Conservation (phyloP, 345 rosid species). For the Bretschneidera sinensis region DNA sequence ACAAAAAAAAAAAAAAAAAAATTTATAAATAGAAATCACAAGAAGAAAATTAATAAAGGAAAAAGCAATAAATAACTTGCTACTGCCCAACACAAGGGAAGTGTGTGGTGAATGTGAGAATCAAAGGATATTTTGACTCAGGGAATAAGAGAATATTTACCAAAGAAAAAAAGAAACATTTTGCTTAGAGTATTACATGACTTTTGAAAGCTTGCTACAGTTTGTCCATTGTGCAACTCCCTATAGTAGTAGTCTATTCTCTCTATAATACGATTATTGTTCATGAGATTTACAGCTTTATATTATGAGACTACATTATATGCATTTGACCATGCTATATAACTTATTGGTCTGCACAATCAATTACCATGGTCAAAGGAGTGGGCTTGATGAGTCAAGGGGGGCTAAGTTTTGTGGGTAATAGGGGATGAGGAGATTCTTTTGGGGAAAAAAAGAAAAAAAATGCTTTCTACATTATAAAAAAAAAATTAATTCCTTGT, state of each 20-base stretch:
- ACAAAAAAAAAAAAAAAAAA: neutral
- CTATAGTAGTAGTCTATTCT: slow-evolving; percentile 16
- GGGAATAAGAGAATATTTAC: slow-evolving; percentile 39
- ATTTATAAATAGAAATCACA: slow-evolving; percentile 3
- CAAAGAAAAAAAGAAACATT: slow-evolving; percentile 9
- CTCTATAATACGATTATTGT: slow-evolving; percentile 1
- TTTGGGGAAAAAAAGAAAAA: too few relatives aligned
- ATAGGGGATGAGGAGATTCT: too few relatives aligned
- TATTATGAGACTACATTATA: neutral
- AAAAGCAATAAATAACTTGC: too few relatives aligned
- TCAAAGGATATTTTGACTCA: slow-evolving; percentile 41
- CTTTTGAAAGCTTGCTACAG: slow-evolving; percentile 31
- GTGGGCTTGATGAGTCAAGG: slow-evolving; percentile 20
- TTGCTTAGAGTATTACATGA: slow-evolving; percentile 8
- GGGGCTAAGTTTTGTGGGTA: neutral
- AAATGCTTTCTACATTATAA: too few relatives aligned
- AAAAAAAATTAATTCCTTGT: too few relatives aligned
- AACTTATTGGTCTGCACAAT: too few relatives aligned
- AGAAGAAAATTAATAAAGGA: slow-evolving; percentile 1
- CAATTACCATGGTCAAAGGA: too few relatives aligned
- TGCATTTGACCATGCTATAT: slow-evolving; percentile 17
- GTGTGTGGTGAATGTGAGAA: slow-evolving; percentile 20
- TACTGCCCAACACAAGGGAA: slow-evolving; percentile 20
- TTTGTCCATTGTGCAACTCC: slow-evolving; percentile 10
- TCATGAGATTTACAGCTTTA: neutral